Base-by-base conservation (phyloP, 208 protist genomes). In the Leishmania gerbilli region DNA sequence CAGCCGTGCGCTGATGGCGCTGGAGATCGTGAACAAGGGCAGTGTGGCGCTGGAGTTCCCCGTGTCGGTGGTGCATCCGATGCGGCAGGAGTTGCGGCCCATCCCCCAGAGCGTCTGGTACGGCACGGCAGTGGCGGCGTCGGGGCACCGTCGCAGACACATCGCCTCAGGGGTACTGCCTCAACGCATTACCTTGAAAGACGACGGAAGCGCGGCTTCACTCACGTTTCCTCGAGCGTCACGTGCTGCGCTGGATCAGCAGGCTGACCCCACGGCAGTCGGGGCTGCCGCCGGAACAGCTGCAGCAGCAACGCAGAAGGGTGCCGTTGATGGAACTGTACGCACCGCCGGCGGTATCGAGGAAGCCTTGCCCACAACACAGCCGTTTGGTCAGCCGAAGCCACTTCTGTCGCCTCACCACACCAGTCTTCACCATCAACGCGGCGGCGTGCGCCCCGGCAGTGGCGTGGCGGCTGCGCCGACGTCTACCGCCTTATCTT, bases 21-120 rank as follows among this genome's bases (percentile, higher is more conserved):
- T 96, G 11, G 91, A 96, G 74, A 95, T 98, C 67, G 85, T 90
- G 21, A 98, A 98, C 83, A 86, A 88, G 56, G 83, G 89, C 34
- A 88, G 58, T 62, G 89, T 94, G 56, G 87, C 92, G 21, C 85
- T 98, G 47, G 93, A 98, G 88, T 98, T 98, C 75, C 91, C 93
- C 21, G 83, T 96, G 21, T 91, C 91, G n/a, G 94, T 97, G 27
- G 88, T 96, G 62, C 90, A 92, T 69, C 92, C 94, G 34, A 92
- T 97, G 78, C 91, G 90, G 24, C 86, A 94, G 68, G 92, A 97
- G 85, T 84, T 95, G 81, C 89, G 87, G 65, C 88, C 88, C 53
- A 84, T 91, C 24, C 80, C 67, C n/a, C 82, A 45, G 51, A 79
- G 62, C 19, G 53, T 65, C n/a, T 85, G 71, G 77, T 68, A 85